A percentile compares a stretch with the other conserved stretches of the same genome.
These are phyloP conservation scores for Aspergillus sp. DNA, from an alignment of 2,329 filamentous ascomycete genomes.

Conservation along the genomic window DNA sequence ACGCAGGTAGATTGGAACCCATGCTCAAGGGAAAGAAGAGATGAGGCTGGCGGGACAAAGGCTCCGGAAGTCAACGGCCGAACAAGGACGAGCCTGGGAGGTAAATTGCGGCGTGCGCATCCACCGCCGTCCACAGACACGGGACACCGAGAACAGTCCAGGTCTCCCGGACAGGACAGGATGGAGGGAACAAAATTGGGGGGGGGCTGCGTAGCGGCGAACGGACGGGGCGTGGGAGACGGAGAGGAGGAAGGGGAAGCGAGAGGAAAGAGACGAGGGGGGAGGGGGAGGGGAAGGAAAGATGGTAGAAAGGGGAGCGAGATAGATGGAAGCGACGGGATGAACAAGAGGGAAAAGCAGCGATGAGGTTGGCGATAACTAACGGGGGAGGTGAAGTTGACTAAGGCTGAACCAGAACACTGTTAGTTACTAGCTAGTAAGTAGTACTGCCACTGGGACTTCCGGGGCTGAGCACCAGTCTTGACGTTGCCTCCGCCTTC, in stretches of 20 bases:
- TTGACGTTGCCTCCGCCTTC: conserved; percentile 16
- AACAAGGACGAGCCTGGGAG: conserved; percentile 36
- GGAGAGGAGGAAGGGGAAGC: background rate
- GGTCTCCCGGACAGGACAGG: conserved; percentile 1
- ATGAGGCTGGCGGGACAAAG: conserved; percentile 26
- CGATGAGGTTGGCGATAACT: conserved; percentile 15
- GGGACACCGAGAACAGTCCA: conserved; percentile 14
- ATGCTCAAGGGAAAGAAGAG: conserved; percentile 36
- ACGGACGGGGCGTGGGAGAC: background rate
- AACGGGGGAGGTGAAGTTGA: conserved; percentile 9
- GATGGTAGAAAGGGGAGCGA: conserved; percentile 2
- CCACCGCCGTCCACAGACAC: conserved; percentile 25
- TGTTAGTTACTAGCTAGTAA: too few species aligned
- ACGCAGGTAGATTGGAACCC: conserved; percentile 65
- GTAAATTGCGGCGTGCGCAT: conserved; percentile 34
- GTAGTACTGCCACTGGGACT: too few species aligned
- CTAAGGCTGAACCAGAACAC: background rate
- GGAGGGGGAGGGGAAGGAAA: conserved; percentile 2
- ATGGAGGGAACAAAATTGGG: conserved; percentile 1
- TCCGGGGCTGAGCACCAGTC: conserved; percentile 12
- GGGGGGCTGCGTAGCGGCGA: background rate
- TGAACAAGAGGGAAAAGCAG: conserved; percentile 5
- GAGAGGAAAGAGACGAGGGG: conserved; percentile 1
- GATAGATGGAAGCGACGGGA: conserved; percentile 6
- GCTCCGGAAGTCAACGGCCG: conserved; percentile 30